These are phyloP conservation scores for Rhizomucor miehei DNA, from an alignment of 371 early-diverging fungal species.

Conservation along the genomic window DNA sequence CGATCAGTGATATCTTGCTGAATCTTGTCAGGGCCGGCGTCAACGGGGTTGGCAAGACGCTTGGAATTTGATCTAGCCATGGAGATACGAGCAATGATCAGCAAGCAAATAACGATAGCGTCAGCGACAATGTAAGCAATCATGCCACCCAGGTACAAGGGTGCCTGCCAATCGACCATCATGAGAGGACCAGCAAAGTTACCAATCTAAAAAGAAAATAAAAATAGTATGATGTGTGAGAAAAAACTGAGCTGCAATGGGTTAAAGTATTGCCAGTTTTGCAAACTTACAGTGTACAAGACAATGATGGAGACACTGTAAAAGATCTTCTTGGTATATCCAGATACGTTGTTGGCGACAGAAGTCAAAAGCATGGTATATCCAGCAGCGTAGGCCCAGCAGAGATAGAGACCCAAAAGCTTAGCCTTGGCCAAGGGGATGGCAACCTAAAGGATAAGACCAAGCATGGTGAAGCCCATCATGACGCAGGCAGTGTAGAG, in stretches of 20 bases:
- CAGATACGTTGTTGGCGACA: constrained; percentile 26
- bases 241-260: not conserved
- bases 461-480: constrained; percentile 16
- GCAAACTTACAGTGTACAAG: constrained; percentile 22
- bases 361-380: constrained; percentile 25
- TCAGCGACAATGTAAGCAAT: constrained; percentile 23
- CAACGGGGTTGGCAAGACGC: constrained; percentile 6
- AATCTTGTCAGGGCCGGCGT: constrained; percentile 3
- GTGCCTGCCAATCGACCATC: constrained; percentile 23
- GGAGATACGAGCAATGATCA: constrained; percentile 17
- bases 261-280: not conserved
- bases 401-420: constrained; percentile 23
- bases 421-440: constrained; percentile 26
- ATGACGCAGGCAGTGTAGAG: constrained; percentile 16
- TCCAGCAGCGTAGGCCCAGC: constrained; percentile 23
- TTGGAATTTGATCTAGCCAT: constrained; percentile 20
- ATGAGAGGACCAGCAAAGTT: constrained; percentile 29
- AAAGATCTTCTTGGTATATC: constrained; percentile 34
- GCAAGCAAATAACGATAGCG: constrained; percentile 12
- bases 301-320: constrained; percentile 20
- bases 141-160: constrained; percentile 36
- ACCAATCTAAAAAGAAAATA: constrained; percentile 13
- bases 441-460: constrained; percentile 22
- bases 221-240: not conserved
- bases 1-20: constrained; percentile 16